These are phyloP conservation scores for Xylaria hypoxylon DNA, from an alignment of 2,329 filamentous ascomycete species.

Conservation along the genomic window DNA sequence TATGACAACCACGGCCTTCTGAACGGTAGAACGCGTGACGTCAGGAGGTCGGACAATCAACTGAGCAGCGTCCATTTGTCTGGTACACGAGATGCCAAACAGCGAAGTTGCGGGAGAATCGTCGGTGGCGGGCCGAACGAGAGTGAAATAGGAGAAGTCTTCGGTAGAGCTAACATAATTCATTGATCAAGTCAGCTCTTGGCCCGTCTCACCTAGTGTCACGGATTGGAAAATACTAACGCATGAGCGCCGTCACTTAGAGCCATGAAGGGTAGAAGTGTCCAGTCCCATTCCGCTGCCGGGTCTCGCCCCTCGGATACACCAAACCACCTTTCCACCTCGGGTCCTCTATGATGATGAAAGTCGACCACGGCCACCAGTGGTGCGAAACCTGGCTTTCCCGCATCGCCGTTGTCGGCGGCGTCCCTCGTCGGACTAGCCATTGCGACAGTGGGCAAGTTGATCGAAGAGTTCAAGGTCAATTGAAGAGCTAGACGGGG, in stretches of 20 bases:
- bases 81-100: slow-evolving; percentile 95
- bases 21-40: slow-evolving; percentile 96
- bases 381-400: slow-evolving; percentile 65
- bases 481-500: not conserved
- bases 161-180: slow-evolving; percentile 75
- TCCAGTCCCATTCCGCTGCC: slow-evolving; percentile 87
- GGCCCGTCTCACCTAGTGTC: not conserved
- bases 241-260: slow-evolving; percentile 95
- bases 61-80: slow-evolving; percentile 84
- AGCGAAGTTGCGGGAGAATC: slow-evolving; percentile 77
- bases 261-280: slow-evolving; percentile 94
- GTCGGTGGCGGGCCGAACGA: slow-evolving; percentile 72
- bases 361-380: slow-evolving; percentile 86
- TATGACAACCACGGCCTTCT: slow-evolving; percentile 97
- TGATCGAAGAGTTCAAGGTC: slow-evolving; percentile 16
- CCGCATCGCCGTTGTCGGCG: slow-evolving; percentile 28
- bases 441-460: slow-evolving; percentile 35
- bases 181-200: slow-evolving; percentile 35
- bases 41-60: slow-evolving; percentile 84
- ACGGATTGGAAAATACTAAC: slow-evolving; percentile 62
- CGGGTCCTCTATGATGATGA: slow-evolving; percentile 87
- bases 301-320: slow-evolving; percentile 79
- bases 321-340: slow-evolving; percentile 94
- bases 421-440: slow-evolving; percentile 34
- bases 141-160: slow-evolving; percentile 98